Evolutionary conservation across 495 filamentous ascomycete species (phyloP), one percentile per base, ranked within the genome.

Genomic region (Bombardia bombarda): DNA sequence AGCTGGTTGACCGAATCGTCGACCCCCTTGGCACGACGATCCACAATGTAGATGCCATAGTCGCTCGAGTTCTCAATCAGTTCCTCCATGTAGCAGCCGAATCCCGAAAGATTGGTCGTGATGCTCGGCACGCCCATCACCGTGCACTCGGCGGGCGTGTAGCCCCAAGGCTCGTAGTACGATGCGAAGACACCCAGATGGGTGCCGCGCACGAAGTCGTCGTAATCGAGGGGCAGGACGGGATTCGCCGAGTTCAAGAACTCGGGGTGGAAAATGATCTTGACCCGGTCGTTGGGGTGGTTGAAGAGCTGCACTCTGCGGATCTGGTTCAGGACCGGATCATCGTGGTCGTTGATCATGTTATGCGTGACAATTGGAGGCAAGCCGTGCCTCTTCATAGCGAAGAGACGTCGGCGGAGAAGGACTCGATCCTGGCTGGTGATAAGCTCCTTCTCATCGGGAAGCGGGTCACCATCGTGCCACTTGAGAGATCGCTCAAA

Each of bases 51-150:
- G 64, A 98, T 98, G 38, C 92, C 92, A 55, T 98, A 98, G 63
- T 98, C 92, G 28, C 80, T 82, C 26, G 92, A 92, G 58, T 97
- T 98, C 63, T 97, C 92, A 50, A 98, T 96, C 50, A 98, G 69
- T 59, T 98, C 92, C 63, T 98, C 92, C 92, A 98, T 98, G 61
- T 98, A 98, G 63, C 92, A 98, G 30, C 92, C 92, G 51, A 98
- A 98, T 7, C 92, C 92, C 18, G 92, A 96, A 7, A 98, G 72
- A 54, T 98, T 98, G 8, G 92, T 98, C 5, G 92, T 97, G 67
- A 98, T 98, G 63, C 87, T 94, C 14, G 92, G 92, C 38, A 98
- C 90, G 49, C 92, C 92, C 92, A 98, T 98, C 33, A 98, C 92
- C 0, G 92, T 98, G 67, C 92, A 98, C 62, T 98, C 92, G 22